Percentiles rank a stretch among this genome's conserved stretches.
phyloP scores from a whole-genome alignment of 192 early-diverging fungal genomes.

The Spinellus fusiger region DNA sequence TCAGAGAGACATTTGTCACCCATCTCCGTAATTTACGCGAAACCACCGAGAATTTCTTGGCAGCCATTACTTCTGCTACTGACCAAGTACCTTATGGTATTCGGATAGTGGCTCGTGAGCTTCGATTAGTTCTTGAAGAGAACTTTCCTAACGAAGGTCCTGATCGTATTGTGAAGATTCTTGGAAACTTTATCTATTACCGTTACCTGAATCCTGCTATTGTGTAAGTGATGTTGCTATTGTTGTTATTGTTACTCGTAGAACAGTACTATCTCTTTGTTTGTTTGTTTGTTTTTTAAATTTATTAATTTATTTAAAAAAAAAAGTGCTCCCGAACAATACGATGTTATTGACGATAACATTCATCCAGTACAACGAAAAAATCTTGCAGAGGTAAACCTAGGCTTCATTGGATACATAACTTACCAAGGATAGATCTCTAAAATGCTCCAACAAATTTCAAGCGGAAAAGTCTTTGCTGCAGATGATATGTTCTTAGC shows the following conservation, averaged over 20 bases:
- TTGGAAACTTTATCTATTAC: constrained; percentile 97
- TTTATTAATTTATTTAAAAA: no score
- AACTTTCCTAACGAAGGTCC: constrained; percentile 83
- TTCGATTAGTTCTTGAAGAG: constrained; percentile 65
- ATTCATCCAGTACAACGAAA: constrained; percentile 89
- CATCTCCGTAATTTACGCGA: constrained; percentile 73
- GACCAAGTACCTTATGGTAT: constrained; percentile 93
- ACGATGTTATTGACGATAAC: constrained; percentile 85
- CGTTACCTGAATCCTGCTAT: constrained; percentile 98
- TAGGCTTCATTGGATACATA: neutral
- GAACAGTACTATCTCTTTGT: neutral
- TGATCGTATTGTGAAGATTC: constrained; percentile 76
- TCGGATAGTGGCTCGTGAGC: constrained; percentile 90
- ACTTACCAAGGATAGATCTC: constrained; percentile 45
- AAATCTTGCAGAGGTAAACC: constrained; percentile 80
- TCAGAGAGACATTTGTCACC: constrained; percentile 55
- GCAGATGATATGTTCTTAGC: constrained; percentile 65
- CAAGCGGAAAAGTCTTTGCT: constrained; percentile 75
- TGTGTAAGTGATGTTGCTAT: constrained; percentile 47
- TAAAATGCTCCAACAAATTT: constrained; percentile 94
- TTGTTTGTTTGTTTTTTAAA: neutral
- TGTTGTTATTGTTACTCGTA: neutral
- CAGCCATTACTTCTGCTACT: constrained; percentile 71
- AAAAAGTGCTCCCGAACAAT: constrained; percentile 88
- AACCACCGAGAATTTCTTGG: constrained; percentile 81